Conservation (phyloP, 768 basidiomycete genomes). For the Galerina sulciceps region DNA sequence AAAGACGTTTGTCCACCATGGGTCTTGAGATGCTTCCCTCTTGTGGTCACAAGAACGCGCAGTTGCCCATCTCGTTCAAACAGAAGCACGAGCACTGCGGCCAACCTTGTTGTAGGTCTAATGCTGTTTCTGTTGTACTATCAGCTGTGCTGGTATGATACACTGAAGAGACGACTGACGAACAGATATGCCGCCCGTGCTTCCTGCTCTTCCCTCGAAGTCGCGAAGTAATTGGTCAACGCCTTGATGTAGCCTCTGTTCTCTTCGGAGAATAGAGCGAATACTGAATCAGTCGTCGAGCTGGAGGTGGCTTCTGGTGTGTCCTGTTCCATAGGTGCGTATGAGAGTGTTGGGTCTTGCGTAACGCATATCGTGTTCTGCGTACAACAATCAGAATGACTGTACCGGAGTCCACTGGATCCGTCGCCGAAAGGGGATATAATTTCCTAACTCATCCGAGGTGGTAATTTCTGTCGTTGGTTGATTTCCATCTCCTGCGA, state of each 20-base stretch:
- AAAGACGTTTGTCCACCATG: slow-evolving; percentile 82
- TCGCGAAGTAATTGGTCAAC: slow-evolving; percentile 32
- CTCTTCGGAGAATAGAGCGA: slow-evolving; percentile 1
- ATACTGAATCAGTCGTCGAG: neutral
- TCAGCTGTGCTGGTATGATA: neutral
- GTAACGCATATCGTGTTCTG: neutral
- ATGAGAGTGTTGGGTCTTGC: no score
- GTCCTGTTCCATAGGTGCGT: no score
- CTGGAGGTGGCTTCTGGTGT: neutral
- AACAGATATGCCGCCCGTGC: slow-evolving; percentile 49
- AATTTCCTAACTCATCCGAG: no score
- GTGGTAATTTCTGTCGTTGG: no score
- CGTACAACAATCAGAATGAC: neutral
- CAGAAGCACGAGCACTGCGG: slow-evolving; percentile 75
- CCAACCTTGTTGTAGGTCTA: slow-evolving; percentile 45
- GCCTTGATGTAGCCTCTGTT: slow-evolving; percentile 36
- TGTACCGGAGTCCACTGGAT: neutral
- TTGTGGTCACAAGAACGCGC: slow-evolving; percentile 81
- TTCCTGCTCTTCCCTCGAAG: slow-evolving; percentile 17
- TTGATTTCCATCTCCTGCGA: no score
- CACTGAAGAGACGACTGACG: slow-evolving; percentile 27
- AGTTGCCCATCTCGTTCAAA: slow-evolving; percentile 66
- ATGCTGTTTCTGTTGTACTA: neutral
- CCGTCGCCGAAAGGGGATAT: neutral
- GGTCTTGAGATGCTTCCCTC: slow-evolving; percentile 69